Evolutionary conservation across 768 basidiomycete genomes (phyloP).

Genomic region (Psilocybe tampanensis): DNA sequence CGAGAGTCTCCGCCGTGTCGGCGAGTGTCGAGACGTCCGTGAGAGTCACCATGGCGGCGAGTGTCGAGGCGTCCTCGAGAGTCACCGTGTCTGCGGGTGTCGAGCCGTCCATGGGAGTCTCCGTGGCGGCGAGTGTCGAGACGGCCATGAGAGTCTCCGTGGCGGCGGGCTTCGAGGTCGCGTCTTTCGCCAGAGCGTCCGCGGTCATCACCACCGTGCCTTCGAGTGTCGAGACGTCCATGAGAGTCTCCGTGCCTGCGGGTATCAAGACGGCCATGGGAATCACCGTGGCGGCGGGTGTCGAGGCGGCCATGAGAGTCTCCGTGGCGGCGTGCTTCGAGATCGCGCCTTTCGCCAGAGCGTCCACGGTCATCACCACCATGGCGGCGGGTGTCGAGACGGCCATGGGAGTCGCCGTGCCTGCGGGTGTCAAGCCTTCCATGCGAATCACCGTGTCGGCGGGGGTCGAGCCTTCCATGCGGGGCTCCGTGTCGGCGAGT

Average conservation of each 20-base stretch:
- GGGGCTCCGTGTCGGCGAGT: constrained; percentile 4
- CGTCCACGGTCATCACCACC: background rate
- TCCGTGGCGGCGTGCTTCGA: constrained; percentile 2
- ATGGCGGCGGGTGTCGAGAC: constrained; percentile 1
- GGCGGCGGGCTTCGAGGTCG: background rate
- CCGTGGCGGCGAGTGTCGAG: constrained; percentile 5
- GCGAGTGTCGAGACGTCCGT: constrained; percentile 1
- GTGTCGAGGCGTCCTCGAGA: background rate
- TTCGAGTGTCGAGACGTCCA: background rate
- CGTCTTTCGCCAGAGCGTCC: background rate
- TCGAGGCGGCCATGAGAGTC: background rate
- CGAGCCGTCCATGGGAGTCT: background rate
- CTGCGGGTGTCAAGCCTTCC: background rate
- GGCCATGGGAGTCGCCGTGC: background rate
- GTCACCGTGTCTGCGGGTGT: constrained; percentile 1
- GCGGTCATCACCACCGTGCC: background rate
- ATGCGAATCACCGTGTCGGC: constrained; percentile 3
- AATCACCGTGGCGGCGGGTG: background rate
- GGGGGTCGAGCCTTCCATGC: background rate
- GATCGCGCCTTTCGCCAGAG: background rate
- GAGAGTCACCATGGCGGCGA: background rate
- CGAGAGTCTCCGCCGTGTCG: constrained; percentile 5
- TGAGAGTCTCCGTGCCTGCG: background rate
- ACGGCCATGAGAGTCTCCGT: background rate
- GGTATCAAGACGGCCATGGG: background rate